Evolutionary conservation across 805 yeast species (phyloP).

Genomic region (Yarrowia sp.): DNA sequence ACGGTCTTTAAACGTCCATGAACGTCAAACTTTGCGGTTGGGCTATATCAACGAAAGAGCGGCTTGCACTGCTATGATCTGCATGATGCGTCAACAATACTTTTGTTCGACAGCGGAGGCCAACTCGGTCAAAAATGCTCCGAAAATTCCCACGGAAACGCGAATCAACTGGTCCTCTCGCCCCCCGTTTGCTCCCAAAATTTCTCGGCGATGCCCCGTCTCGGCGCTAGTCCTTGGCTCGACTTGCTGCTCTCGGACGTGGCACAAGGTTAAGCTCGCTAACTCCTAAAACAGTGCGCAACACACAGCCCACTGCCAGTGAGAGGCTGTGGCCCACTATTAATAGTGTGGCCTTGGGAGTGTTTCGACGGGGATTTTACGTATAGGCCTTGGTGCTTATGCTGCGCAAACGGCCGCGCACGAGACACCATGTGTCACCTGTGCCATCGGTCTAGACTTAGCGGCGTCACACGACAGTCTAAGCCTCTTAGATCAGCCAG

Average conservation of each 20-base stretch:
- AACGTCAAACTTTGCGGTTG: constrained; percentile 8
- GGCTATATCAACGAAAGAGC: constrained; percentile 9
- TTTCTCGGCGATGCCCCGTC: background rate
- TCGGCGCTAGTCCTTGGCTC: background rate
- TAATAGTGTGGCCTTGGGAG: background rate
- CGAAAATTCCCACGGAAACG: too few relatives aligned
- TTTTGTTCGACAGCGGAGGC: background rate
- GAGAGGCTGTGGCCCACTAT: background rate
- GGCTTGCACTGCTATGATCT: constrained; percentile 16
- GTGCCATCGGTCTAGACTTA: background rate
- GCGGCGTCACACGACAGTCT: constrained; percentile 3
- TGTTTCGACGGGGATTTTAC: too few relatives aligned
- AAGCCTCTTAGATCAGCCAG: background rate
- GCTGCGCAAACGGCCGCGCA: too few relatives aligned
- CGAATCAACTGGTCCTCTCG: too few relatives aligned
- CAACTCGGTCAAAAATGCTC: too few relatives aligned
- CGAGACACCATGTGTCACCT: background rate
- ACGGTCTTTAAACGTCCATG: constrained; percentile 2
- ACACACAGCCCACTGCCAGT: constrained; percentile 9
- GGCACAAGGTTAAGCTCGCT: constrained; percentile 3
- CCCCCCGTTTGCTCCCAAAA: background rate
- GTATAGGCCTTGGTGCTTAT: too few relatives aligned
- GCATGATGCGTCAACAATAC: constrained; percentile 13
- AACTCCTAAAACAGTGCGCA: constrained; percentile 14
- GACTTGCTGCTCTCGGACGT: background rate